Conservation (phyloP, 306 rosid genomes). For the Quercus cerris region DNA sequence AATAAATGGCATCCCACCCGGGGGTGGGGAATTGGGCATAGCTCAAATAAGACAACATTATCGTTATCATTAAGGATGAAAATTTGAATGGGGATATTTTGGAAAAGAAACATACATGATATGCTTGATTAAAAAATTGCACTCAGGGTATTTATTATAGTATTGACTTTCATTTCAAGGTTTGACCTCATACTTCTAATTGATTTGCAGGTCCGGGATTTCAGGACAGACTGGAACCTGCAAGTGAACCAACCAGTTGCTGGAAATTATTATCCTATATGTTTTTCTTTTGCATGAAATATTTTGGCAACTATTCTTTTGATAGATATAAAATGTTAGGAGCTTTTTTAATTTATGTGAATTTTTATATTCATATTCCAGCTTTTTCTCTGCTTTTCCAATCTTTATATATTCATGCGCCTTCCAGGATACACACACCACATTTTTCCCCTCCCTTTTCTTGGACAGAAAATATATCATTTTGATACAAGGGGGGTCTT, state of each 20-base stretch:
- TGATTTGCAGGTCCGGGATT: constrained; percentile 64
- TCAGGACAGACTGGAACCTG: constrained; percentile 75
- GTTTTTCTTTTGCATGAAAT: neutral
- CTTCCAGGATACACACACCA: neutral
- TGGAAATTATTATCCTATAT: constrained; percentile 91
- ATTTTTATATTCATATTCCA: neutral
- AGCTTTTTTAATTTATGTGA: neutral
- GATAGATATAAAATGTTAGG: neutral
- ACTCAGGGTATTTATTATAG: neutral
- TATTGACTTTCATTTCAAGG: neutral
- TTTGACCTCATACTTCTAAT: neutral
- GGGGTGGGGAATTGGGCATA: neutral
- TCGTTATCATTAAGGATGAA: neutral
- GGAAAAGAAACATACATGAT: neutral
- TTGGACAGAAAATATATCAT: neutral
- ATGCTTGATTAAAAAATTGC: neutral
- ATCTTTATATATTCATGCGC: neutral
- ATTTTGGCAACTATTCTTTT: neutral
- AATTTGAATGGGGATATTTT: neutral
- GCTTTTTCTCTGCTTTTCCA: neutral
- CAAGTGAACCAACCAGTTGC: constrained; percentile 84
- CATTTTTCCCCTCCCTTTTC: neutral
- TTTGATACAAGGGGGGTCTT: neutral
- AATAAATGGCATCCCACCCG: too few relatives aligned
- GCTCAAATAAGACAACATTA: neutral